These are phyloP conservation scores for Verticillium tricorpus DNA, from an alignment of 2,329 filamentous ascomycete species.

Conservation along the genomic window DNA sequence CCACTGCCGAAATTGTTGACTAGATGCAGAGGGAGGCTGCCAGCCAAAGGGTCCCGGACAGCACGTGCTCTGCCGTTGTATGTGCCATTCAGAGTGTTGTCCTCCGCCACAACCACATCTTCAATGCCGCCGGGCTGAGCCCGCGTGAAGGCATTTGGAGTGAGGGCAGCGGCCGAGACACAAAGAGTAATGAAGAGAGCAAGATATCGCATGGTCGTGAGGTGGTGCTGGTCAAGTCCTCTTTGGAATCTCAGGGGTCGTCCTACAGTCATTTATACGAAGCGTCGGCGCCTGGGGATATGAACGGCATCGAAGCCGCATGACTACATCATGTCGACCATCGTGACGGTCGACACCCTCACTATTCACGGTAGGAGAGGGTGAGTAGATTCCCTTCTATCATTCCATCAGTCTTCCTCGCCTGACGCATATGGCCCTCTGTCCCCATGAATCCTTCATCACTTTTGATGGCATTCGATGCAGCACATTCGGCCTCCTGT, in stretches of 20 bases:
- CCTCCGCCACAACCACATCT: constrained; percentile 28
- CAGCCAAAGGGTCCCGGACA: constrained; percentile 1
- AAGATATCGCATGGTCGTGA: constrained; percentile 8
- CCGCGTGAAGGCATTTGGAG: constrained; percentile 20
- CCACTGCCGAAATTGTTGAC: constrained; percentile 38
- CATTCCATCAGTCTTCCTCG: background rate
- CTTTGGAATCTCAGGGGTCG: too few species aligned
- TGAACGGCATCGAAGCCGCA: background rate
- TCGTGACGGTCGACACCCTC: background rate
- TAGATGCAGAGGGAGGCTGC: constrained; percentile 24
- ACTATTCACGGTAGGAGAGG: background rate
- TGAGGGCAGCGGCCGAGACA: constrained; percentile 5
- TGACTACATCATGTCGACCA: background rate
- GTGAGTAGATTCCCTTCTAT: background rate
- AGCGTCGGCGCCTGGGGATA: background rate
- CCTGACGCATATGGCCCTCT: background rate
- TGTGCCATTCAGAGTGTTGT: constrained; percentile 36
- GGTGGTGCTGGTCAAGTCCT: background rate
- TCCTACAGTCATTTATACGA: background rate
- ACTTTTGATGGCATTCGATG: background rate
- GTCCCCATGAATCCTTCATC: background rate
- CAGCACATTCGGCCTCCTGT: background rate
- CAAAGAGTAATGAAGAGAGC: constrained; percentile 4
- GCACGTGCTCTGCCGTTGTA: constrained; percentile 8
- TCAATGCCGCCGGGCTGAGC: constrained; percentile 23